A percentile compares a stretch with the other conserved stretches of the same genome.
These are phyloP conservation scores for Pseudopithomyces maydicus DNA, from an alignment of 2,329 filamentous ascomycete species.

Conservation along the genomic window DNA sequence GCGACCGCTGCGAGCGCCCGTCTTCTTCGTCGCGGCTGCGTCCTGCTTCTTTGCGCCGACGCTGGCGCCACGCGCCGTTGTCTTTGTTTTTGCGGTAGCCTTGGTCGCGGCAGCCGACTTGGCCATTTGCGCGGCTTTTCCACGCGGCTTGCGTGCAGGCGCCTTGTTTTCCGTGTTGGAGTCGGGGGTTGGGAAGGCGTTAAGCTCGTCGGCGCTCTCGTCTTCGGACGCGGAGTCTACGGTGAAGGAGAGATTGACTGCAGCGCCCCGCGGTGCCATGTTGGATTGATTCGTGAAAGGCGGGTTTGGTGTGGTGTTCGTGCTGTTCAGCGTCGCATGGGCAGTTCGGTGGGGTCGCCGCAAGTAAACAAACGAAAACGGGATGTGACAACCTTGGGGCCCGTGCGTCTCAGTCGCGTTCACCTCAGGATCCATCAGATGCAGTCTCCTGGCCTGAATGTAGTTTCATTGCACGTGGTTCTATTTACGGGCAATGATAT, in stretches of 20 bases:
- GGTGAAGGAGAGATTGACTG: conserved; percentile 44
- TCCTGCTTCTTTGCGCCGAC: conserved; percentile 46
- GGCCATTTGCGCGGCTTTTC: conserved; percentile 32
- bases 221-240: conserved; percentile 49
- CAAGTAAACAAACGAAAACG: neutral
- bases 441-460: too few species aligned
- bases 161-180: conserved; percentile 48
- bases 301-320: neutral
- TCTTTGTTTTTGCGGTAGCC: conserved; percentile 42
- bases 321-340: neutral
- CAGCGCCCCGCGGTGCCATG: conserved; percentile 41
- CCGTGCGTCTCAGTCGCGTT: neutral
- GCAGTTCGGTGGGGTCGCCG: neutral
- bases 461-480: too few species aligned
- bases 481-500: too few species aligned
- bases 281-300: neutral
- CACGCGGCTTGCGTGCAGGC: conserved; percentile 41
- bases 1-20: conserved; percentile 40
- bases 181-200: conserved; percentile 45
- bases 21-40: conserved; percentile 43
- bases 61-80: conserved; percentile 44
- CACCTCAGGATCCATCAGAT: neutral
- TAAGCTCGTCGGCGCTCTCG: conserved; percentile 43
- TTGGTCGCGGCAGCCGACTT: conserved; percentile 30
- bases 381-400: neutral